A percentile compares a stretch with the other conserved stretches of the same genome.
These are phyloP conservation scores for Crithidia acanthocephali DNA, from an alignment of 208 protist species.

Conservation along the genomic window DNA sequence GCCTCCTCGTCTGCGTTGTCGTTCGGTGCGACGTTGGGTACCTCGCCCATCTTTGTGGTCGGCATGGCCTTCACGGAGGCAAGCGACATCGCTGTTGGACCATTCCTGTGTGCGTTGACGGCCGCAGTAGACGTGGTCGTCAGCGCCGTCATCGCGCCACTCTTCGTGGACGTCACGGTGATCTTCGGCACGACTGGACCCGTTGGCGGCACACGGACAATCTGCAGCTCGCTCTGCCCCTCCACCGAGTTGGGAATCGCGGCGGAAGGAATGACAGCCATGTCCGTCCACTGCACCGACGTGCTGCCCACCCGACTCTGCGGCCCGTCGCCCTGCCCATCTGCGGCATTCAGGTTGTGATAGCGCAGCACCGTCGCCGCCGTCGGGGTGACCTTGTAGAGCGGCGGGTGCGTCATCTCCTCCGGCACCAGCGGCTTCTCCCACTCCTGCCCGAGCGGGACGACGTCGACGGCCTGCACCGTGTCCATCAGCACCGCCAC, in stretches of 20 bases:
- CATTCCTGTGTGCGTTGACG: background rate
- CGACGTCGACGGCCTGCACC: constrained; percentile 68
- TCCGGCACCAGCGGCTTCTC: constrained; percentile 9
- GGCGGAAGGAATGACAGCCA: constrained; percentile 35
- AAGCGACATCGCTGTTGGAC: background rate
- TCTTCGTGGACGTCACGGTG: background rate
- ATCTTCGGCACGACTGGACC: background rate
- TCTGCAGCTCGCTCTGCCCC: constrained; percentile 27
- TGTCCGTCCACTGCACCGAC: constrained; percentile 32
- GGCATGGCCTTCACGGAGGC: too few species aligned
- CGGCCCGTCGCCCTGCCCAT: constrained; percentile 4
- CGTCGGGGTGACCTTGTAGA: constrained; percentile 29
- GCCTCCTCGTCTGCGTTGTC: too few species aligned
- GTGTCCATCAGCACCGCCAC: constrained; percentile 53
- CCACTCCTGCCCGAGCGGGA: constrained; percentile 26
- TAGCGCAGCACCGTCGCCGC: constrained; percentile 31
- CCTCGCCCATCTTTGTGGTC: too few species aligned
- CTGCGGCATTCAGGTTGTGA: constrained; percentile 12
- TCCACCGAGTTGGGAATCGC: constrained; percentile 48
- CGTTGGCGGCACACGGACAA: constrained; percentile 17
- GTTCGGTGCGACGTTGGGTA: too few species aligned
- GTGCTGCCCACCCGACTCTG: constrained; percentile 20
- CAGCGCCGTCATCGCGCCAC: background rate
- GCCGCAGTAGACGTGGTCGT: background rate
- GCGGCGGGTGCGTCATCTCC: constrained; percentile 13